These are phyloP conservation scores for Plasmodium knowlesi DNA, from an alignment of 169 alveolate genomes.

Conservation along the genomic window DNA sequence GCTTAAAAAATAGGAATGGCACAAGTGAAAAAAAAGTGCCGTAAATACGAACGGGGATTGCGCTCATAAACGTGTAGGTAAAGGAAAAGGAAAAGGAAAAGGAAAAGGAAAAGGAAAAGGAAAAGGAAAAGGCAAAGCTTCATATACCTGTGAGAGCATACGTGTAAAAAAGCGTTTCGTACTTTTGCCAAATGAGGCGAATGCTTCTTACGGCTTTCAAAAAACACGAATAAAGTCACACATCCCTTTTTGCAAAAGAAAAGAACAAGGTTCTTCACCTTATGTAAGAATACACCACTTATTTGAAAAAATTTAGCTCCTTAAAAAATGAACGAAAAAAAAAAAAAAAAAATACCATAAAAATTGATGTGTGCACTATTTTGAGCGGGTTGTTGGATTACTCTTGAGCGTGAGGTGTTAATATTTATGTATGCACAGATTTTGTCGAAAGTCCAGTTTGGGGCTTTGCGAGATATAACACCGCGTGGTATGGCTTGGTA, in stretches of 20 bases:
- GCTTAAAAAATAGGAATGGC: not conserved
- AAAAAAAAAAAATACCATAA: not conserved
- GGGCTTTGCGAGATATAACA: not conserved
- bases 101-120: too few species aligned
- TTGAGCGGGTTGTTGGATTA: not conserved
- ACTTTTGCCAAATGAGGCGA: not conserved
- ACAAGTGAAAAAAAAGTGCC: not conserved
- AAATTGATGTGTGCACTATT: not conserved
- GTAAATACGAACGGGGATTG: not conserved
- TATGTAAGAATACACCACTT: not conserved
- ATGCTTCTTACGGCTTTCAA: not conserved
- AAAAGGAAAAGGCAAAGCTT: not conserved
- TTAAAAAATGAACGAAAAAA: not conserved
- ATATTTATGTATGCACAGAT: not conserved
- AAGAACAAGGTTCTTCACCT: not conserved
- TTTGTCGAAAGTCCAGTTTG: constrained; percentile 5
- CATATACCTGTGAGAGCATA: not conserved
- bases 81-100: too few species aligned
- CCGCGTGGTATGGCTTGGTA: not conserved
- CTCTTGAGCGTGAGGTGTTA: not conserved
- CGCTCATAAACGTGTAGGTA: not conserved
- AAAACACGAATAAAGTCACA: not conserved
- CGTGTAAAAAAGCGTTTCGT: not conserved
- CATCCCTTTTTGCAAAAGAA: not conserved
- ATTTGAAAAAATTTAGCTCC: not conserved